Evolutionary conservation across 148 eudicot genomes (phyloP).

Genomic region (Silene latifolia): DNA sequence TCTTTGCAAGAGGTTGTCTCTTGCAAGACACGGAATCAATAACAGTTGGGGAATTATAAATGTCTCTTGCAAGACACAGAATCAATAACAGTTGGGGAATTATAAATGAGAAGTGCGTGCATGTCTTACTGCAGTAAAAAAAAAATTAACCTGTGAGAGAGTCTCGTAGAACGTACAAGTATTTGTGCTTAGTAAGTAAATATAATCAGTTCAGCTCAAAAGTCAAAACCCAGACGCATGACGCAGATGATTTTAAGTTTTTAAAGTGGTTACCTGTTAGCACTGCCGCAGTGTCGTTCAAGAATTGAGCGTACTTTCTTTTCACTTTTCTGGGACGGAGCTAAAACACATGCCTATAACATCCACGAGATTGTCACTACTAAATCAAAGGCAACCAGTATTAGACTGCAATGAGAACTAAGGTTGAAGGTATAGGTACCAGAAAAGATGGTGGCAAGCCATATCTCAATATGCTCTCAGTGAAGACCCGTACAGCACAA

Average conservation of each 20-base stretch:
- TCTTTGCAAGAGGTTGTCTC: neutral
- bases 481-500: constrained; percentile 78
- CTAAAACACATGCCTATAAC: constrained; percentile 68
- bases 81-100: too few relatives aligned
- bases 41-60: too few relatives aligned
- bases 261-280: constrained; percentile 58
- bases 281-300: constrained; percentile 52
- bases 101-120: neutral
- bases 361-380: constrained; percentile 3
- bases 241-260: neutral
- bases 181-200: neutral
- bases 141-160: neutral
- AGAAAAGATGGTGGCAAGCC: constrained; percentile 91
- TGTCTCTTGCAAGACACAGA: too few relatives aligned
- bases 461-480: constrained; percentile 91
- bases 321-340: constrained; percentile 81
- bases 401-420: constrained; percentile 1
- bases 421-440: constrained; percentile 38
- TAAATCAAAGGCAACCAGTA: constrained; percentile 10
- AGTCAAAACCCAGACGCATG: neutral
- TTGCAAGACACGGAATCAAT: too few relatives aligned
- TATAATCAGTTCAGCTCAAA: neutral
- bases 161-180: neutral
- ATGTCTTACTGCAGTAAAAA: too few relatives aligned
- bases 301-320: constrained; percentile 93